Evolutionary conservation across 805 yeast species (phyloP), one percentile per base, ranked within the genome.

Genomic region (Candida methanosorbosa): DNA sequence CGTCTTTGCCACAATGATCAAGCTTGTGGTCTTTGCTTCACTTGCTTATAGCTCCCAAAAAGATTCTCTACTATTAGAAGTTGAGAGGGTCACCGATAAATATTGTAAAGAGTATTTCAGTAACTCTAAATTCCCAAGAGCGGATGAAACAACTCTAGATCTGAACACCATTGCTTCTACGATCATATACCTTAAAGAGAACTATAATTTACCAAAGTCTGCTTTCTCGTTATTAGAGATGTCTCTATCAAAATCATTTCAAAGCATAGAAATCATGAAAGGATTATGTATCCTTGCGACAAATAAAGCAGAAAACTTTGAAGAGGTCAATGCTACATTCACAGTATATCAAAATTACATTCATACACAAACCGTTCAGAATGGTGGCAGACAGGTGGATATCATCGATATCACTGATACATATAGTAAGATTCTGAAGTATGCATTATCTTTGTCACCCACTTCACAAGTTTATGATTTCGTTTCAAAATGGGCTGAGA

Each of bases 161-260:
- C 58, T 33, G 56, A 64, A 46, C 52, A 45, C 48, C 30, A 52
- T 48, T 25, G 45, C 2, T 22, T 30, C n/a, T 31, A 22, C 27
- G 37, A 41, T 54, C 21, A 33, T 51, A 11, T 39, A 43, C 18
- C 31, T 44, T n/a, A 29, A 36, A 14, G 36, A 33, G 3, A 38
- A 38, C 18, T 43, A 25, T n/a, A 36, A 33, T 8, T 35, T 35
- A 3, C 30, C 41, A 9, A 17, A 50, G 2, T 41, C 52, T 3
- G 46, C 59, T 48, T 39, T 42, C 9, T 38, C 32, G 5, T 52
- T 52, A 42, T 51, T 57, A 14, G 52, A 54, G 9, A 35, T 42
- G 4, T 63, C 69, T 2, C 54, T 69, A 33, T 47, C 55, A 13
- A 63, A 57, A 32, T 68, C 77, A 0, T 72, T 70, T 38, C 78